Percentiles rank a stretch among this genome's conserved stretches.
These are phyloP conservation scores for Aphanomyces astaci DNA, from an alignment of 352 stramenopile species.

Conservation along the genomic window DNA sequence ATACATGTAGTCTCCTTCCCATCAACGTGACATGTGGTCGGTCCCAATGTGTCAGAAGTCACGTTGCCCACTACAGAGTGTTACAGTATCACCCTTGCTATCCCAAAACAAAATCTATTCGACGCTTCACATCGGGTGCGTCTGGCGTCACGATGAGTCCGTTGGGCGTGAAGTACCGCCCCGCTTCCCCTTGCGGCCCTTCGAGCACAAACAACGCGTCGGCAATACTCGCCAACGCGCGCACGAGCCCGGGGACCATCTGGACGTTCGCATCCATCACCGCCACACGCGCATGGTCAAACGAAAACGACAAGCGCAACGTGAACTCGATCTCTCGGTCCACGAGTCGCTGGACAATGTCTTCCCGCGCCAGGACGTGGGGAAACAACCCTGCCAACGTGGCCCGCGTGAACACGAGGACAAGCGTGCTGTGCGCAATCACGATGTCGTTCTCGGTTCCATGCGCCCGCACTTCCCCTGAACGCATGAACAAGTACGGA, in stretches of 20 bases:
- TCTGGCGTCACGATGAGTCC: background rate
- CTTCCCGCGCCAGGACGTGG: slow-evolving; percentile 10
- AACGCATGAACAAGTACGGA: slow-evolving; percentile 1
- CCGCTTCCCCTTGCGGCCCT: background rate
- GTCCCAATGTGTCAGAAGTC: no score
- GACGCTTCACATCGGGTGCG: background rate
- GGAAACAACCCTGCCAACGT: slow-evolving; percentile 11
- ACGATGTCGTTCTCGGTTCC: slow-evolving; percentile 13
- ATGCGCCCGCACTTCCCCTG: background rate
- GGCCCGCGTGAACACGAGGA: background rate
- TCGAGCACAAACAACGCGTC: background rate
- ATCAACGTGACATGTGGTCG: no score
- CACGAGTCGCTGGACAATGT: slow-evolving; percentile 14
- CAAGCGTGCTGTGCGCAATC: background rate
- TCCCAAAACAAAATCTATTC: background rate
- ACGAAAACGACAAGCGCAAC: slow-evolving; percentile 20
- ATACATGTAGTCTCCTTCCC: no score
- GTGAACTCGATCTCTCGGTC: background rate
- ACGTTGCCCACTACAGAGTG: no score
- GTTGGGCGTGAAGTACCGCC: slow-evolving; percentile 1
- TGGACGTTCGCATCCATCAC: slow-evolving; percentile 21
- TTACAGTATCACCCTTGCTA: background rate
- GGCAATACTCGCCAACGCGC: background rate
- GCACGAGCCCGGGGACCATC: slow-evolving; percentile 1
- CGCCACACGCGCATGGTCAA: slow-evolving; percentile 14